Percentiles rank a stretch among this genome's conserved stretches.
Conservation (phyloP, 331 rosid genomes). For the Spiraea crenata region DNA sequence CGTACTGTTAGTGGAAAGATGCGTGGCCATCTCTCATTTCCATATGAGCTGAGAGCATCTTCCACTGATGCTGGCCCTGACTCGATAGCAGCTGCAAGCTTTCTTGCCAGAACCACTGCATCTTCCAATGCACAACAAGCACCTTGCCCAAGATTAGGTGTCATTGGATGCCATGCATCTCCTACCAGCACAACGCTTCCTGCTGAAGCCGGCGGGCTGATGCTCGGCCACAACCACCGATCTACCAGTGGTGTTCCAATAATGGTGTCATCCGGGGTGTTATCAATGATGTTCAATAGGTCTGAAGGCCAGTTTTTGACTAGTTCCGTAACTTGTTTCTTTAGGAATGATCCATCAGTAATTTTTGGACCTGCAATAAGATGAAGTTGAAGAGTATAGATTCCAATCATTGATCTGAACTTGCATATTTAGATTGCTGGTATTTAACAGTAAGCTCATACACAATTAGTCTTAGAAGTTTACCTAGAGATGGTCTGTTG, state of each 20-base stretch:
- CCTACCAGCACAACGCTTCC: slow-evolving; percentile 83
- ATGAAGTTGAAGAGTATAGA: neutral
- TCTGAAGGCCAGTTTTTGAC: slow-evolving; percentile 62
- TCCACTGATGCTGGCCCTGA: slow-evolving; percentile 44
- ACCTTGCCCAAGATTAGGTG: slow-evolving; percentile 95
- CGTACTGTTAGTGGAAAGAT: slow-evolving; percentile 71
- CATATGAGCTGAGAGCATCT: slow-evolving; percentile 59
- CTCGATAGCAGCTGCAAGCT: slow-evolving; percentile 60
- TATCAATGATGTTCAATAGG: slow-evolving; percentile 50
- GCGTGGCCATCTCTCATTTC: slow-evolving; percentile 73
- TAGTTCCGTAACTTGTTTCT: slow-evolving; percentile 52
- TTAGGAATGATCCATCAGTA: slow-evolving; percentile 47
- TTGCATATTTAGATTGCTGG: too few species aligned
- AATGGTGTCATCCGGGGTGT: slow-evolving; percentile 63
- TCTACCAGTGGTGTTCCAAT: slow-evolving; percentile 71
- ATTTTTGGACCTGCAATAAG: slow-evolving; percentile 36
- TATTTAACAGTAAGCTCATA: too few species aligned
- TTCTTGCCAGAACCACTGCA: slow-evolving; percentile 74
- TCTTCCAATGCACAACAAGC: slow-evolving; percentile 95
- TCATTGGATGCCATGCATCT: slow-evolving; percentile 99
- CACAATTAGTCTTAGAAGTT: neutral
- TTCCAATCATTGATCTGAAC: too few species aligned
- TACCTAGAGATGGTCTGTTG: slow-evolving; percentile 76
- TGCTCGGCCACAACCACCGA: slow-evolving; percentile 84
- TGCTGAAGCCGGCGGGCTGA: slow-evolving; percentile 59